Evolutionary conservation across 345 rosid species (phyloP).

Genomic region (Turritis glabra): DNA sequence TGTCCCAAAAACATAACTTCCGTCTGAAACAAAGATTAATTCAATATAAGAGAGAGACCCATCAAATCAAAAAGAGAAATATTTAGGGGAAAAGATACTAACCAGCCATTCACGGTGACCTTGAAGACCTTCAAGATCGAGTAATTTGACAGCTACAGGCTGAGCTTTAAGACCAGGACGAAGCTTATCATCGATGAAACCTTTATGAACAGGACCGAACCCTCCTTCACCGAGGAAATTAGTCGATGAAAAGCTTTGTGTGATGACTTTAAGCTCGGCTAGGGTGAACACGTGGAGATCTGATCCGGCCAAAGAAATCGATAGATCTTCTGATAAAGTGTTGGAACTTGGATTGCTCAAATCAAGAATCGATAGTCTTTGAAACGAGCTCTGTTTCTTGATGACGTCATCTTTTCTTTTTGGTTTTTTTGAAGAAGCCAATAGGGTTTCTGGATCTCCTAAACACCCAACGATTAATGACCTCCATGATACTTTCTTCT

Average conservation of each 20-base stretch:
- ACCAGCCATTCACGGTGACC: conserved; percentile 97
- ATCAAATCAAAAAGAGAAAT: background rate
- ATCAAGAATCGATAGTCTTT: conserved; percentile 60
- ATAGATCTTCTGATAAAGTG: conserved; percentile 66
- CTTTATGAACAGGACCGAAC: conserved; percentile 88
- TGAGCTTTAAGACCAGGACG: conserved; percentile 81
- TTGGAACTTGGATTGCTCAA: conserved; percentile 66
- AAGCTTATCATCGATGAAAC: conserved; percentile 84
- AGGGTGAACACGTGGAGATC: conserved; percentile 69
- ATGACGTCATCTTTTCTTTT: conserved; percentile 43
- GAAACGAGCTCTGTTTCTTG: conserved; percentile 60
- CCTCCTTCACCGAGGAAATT: conserved; percentile 91
- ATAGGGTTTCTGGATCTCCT: conserved; percentile 31
- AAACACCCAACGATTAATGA: conserved; percentile 55
- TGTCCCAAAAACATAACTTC: conserved; percentile 88
- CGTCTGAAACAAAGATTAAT: conserved; percentile 46
- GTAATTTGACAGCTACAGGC: conserved; percentile 83
- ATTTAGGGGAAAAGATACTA: conserved; percentile 18
- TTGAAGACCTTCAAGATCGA: conserved; percentile 82
- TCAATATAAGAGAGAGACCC: background rate
- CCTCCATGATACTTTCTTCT: conserved; percentile 57
- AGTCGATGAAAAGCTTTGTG: conserved; percentile 67
- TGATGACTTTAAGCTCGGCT: conserved; percentile 73
- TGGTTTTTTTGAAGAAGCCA: conserved; percentile 30
- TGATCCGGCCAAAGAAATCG: conserved; percentile 75